Evolutionary conservation across 1,139 yeast genomes (phyloP), one percentile per base, ranked within the genome.

Genomic region (Arxiozyma telluris): DNA sequence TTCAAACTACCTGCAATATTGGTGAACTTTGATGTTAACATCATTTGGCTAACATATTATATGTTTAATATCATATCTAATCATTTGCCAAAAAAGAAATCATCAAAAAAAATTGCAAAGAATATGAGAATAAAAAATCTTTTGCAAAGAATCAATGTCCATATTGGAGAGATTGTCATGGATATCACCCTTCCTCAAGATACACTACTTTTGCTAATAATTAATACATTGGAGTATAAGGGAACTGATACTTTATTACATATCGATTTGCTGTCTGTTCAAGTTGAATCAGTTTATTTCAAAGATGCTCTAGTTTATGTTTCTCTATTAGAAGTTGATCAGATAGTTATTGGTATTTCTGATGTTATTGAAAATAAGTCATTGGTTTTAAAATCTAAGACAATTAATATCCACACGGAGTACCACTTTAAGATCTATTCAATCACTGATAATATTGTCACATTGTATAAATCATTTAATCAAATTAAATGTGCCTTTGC

Each of bases 351-450:
- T 4, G 53, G 60, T 38, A 27, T 59, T 1, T 30, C 49, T 17
- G 51, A 53, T 2, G 12, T 52, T 6, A 18, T 49, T 0, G 25
- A 50, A 1, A 50, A 50, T 0, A 52, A 59, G 18, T 12, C 43
- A 15, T 20, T 63, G 12, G 22, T 41, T 4, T 38, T 64, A 2
- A 46, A 53, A 1, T 52, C 66, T 1, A 55, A 63, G 1, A 34
- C 55, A 2, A 54, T 66, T 4, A 57, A 60, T 41, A 49, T 68
- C 1, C 65, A 61, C 44, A 63, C 70, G 2, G 72, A 69, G 50
- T 81, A 82, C 63, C 81, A 82, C 57, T 83, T 83, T 62, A 73
- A 83, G 53, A 79, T 85, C 56, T 84, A 83, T 66, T 78, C 81
- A 12, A 79, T 86, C 43, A 73, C 84, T 53, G 95, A 87, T 59